Evolutionary conservation across 352 stramenopile species (phyloP), one percentile per base, ranked within the genome.

Genomic region (Globisporangium radiosum): DNA sequence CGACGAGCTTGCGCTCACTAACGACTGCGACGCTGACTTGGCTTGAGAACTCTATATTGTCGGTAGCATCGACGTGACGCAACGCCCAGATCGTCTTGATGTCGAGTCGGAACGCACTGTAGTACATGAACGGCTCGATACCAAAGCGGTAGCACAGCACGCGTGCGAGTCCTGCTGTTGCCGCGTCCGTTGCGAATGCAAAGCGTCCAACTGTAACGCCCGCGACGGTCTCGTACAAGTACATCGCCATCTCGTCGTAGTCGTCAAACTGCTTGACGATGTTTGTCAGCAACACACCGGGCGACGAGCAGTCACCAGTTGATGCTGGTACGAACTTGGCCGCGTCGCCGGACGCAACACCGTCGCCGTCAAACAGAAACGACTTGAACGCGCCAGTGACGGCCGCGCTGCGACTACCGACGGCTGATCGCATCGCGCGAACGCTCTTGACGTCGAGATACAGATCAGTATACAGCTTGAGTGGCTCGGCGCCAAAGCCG

Each of bases 231-330:
- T 86, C 73, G 49, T 90, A 90, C 43, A 90, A n/a, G 58, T 81
- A 88, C 62, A 88, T 79, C 4, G 77, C 74, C 76, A 87, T 88
- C 42, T 88, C 76, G 5, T 59, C 44, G 11, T 69, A 71, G 37
- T 88, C 71, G 37, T 90, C 80, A 45, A 84, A 90, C 44, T 88
- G 76, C 42, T 85, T 86, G 25, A 81, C 72, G 36, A 88, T 70
- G 36, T 87, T 87, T 7, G 66, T 42, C 2, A 88, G 63, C 9
- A 67, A 64, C 40, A 86, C 66, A 0, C 80, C 80, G 0, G 69
- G 68, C 0, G 39, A 45, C 5, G 65, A 66, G 51, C 80, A 90
- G 47, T 77, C 72, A 9, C 39, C 52, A 7, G 47, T 64, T 2
- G 57, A 51, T 4, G 47, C 58, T 1, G 72, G 47, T 10, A 89